These are phyloP conservation scores for Pseudocercospora eumusae DNA, from an alignment of 2,329 filamentous ascomycete species.

Conservation along the genomic window DNA sequence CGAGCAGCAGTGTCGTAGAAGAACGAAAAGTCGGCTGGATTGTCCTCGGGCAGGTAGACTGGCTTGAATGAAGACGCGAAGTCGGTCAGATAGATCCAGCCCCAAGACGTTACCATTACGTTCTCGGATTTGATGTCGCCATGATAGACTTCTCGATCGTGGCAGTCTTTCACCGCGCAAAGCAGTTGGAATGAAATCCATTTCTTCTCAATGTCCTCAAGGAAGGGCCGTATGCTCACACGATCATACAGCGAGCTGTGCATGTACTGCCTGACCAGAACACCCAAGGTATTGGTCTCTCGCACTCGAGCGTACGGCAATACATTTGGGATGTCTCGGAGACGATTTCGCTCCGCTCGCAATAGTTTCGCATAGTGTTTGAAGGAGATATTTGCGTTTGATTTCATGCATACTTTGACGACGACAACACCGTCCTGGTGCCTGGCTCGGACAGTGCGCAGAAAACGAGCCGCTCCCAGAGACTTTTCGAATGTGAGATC, in stretches of 20 bases:
- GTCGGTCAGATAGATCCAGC: slow-evolving; percentile 97
- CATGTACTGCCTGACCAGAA: slow-evolving; percentile 90
- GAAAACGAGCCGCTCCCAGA: slow-evolving; percentile 87
- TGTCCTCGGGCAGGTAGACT: slow-evolving; percentile 89
- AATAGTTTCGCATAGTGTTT: slow-evolving; percentile 76
- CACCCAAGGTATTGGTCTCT: slow-evolving; percentile 88
- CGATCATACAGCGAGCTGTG: slow-evolving; percentile 97
- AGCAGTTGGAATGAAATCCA: slow-evolving; percentile 96
- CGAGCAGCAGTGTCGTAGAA: slow-evolving; percentile 93
- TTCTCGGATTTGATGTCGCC: slow-evolving; percentile 99
- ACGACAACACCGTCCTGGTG: slow-evolving; percentile 89
- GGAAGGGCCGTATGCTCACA: slow-evolving; percentile 90
- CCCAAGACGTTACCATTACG: slow-evolving; percentile 95
- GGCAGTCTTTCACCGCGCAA: slow-evolving; percentile 88
- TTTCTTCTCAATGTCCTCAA: slow-evolving; percentile 98
- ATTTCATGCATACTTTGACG: slow-evolving; percentile 90
- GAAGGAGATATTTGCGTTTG: slow-evolving; percentile 74
- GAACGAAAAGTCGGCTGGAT: slow-evolving; percentile 95
- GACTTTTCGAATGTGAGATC: slow-evolving; percentile 91
- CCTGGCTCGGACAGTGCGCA: slow-evolving; percentile 91
- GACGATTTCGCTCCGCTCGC: slow-evolving; percentile 76
- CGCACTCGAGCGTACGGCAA: slow-evolving; percentile 86
- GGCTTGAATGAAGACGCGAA: slow-evolving; percentile 97
- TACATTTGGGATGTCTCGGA: slow-evolving; percentile 86
- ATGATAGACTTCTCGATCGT: slow-evolving; percentile 85